A percentile compares a stretch with the other conserved stretches of the same genome.
phyloP scores from a whole-genome alignment of 768 basidiomycete genomes.

The Brasilioporus rufonigricans region DNA sequence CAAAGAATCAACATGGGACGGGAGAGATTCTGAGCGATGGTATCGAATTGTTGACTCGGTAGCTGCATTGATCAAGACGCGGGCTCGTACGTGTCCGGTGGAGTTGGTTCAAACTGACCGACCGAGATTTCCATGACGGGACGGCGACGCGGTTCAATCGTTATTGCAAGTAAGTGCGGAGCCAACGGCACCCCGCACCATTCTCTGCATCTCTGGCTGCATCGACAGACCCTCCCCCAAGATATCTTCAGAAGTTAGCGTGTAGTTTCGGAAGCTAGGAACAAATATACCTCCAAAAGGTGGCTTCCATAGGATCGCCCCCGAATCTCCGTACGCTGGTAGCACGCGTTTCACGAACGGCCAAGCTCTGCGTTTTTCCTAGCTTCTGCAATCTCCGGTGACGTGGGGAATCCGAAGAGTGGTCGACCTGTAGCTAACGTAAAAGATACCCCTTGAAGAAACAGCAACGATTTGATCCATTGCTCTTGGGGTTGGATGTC shows the following conservation, averaged over 20 bases:
- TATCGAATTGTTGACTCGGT: neutral
- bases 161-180: too few relatives aligned
- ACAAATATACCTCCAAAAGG: neutral
- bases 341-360: neutral
- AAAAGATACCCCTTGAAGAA: constrained; percentile 1
- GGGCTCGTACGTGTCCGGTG: neutral
- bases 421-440: neutral
- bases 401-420: neutral
- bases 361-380: too few relatives aligned
- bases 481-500: neutral
- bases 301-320: neutral
- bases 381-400: neutral
- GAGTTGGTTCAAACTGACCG: too few relatives aligned
- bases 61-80: neutral
- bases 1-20: neutral
- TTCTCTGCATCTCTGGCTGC: too few relatives aligned
- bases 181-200: too few relatives aligned
- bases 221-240: too few relatives aligned
- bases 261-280: neutral
- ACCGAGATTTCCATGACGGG: too few relatives aligned
- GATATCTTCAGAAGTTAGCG: neutral
- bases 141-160: too few relatives aligned
- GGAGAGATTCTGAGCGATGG: neutral
- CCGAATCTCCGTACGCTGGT: neutral
- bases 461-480: neutral